These are phyloP conservation scores for Saturnispora dispora DNA, from an alignment of 805 yeast species.

Conservation along the genomic window DNA sequence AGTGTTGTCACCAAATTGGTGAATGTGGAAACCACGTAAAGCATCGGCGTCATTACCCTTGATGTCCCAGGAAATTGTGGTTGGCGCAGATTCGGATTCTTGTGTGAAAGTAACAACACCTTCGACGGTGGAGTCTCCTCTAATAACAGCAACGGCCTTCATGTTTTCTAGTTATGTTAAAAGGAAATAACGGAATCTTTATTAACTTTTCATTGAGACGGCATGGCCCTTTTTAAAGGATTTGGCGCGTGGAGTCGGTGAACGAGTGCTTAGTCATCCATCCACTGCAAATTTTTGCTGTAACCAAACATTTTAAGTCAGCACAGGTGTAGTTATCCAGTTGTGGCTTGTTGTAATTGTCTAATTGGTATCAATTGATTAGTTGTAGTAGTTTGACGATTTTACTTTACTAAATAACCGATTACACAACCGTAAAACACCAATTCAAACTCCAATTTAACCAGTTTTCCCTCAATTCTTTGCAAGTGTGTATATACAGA, in stretches of 20 bases:
- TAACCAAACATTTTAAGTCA: neutral
- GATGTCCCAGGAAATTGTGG: conserved; percentile 82
- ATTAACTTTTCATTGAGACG: neutral
- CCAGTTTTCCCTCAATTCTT: too few species aligned
- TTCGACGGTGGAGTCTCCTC: conserved; percentile 86
- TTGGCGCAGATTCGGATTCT: conserved; percentile 66
- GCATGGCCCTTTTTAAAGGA: neutral
- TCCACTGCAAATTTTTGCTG: neutral
- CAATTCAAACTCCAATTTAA: too few species aligned
- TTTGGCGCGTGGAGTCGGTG: neutral
- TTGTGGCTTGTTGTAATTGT: too few species aligned
- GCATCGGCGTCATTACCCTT: conserved; percentile 84
- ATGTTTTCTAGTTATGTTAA: neutral
- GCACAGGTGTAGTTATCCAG: too few species aligned
- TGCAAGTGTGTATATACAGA: too few species aligned
- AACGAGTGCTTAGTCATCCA: neutral
- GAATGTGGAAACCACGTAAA: conserved; percentile 94
- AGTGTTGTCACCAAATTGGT: conserved; percentile 97
- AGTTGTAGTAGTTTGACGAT: too few species aligned
- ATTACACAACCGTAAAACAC: too few species aligned
- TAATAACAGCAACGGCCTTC: conserved; percentile 75
- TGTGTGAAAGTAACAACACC: conserved; percentile 90
- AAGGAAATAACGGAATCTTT: neutral
- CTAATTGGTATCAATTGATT: too few species aligned
- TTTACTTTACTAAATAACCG: too few species aligned